These are phyloP conservation scores for Mediolabrus comicus DNA, from an alignment of 108 stramenopile species.

Conservation along the genomic window DNA sequence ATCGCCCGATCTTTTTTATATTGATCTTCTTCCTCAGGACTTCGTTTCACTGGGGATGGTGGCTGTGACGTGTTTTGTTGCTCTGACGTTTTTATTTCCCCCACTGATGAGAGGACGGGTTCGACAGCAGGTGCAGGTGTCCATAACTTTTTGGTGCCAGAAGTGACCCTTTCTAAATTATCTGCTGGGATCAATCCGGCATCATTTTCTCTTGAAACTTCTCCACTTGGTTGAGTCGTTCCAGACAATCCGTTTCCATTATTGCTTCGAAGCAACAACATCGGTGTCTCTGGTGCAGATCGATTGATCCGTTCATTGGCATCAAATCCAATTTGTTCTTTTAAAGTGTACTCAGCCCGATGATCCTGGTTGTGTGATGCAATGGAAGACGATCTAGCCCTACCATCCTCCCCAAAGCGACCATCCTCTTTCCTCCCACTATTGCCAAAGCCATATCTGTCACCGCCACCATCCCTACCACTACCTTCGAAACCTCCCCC, in stretches of 20 bases:
- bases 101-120: constrained; percentile 1
- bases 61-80: background rate
- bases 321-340: background rate
- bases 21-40: constrained; percentile 13
- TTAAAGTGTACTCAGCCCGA: background rate
- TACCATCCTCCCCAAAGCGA: background rate
- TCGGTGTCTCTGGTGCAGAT: background rate
- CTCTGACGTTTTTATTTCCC: background rate
- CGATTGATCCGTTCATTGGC: background rate
- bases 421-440: background rate
- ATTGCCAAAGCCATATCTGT: background rate
- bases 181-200: background rate
- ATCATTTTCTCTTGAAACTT: background rate
- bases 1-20: constrained; percentile 15
- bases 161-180: constrained; percentile 6
- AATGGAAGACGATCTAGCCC: background rate
- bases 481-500: background rate
- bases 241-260: background rate
- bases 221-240: background rate
- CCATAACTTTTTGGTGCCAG: constrained; percentile 6
- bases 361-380: background rate
- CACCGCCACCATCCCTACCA: background rate
- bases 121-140: constrained; percentile 22
- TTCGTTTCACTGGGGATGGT: constrained; percentile 1
- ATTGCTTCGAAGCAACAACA: background rate